These are phyloP conservation scores for Monilinia fructicola DNA, from an alignment of 2,329 filamentous ascomycete genomes.

Conservation along the genomic window DNA sequence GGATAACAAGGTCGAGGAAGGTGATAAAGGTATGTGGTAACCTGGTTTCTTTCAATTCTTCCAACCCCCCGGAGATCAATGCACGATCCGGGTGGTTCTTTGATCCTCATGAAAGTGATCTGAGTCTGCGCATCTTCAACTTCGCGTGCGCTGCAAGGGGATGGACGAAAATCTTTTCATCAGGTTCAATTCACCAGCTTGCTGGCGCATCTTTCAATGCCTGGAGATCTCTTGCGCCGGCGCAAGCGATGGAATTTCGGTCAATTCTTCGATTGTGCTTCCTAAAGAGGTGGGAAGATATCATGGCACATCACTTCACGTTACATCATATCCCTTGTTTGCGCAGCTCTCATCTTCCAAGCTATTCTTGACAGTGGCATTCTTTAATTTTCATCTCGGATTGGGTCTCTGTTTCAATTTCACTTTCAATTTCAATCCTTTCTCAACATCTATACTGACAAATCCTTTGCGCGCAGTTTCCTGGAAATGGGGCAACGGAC, in stretches of 20 bases:
- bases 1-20: constrained; percentile 50
- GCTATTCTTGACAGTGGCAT: background rate
- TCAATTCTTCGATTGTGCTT: background rate
- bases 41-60: background rate
- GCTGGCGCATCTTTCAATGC: no score
- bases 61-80: background rate
- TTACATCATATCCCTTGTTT: background rate
- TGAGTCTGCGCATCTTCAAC: no score
- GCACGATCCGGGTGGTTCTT: background rate
- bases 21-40: constrained; percentile 48
- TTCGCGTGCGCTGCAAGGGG: no score
- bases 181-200: no score
- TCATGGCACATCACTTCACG: no score
- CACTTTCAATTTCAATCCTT: background rate
- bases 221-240: background rate
- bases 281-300: no score
- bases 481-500: constrained; percentile 59
- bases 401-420: background rate
- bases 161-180: no score
- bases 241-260: background rate
- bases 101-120: background rate
- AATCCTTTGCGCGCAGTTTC: constrained; percentile 49
- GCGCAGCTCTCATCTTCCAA: background rate
- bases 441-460: constrained; percentile 1
- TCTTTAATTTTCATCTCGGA: background rate